These are phyloP conservation scores for Coniochaeta sp. DNA, from an alignment of 2,329 filamentous ascomycete genomes.

Conservation along the genomic window DNA sequence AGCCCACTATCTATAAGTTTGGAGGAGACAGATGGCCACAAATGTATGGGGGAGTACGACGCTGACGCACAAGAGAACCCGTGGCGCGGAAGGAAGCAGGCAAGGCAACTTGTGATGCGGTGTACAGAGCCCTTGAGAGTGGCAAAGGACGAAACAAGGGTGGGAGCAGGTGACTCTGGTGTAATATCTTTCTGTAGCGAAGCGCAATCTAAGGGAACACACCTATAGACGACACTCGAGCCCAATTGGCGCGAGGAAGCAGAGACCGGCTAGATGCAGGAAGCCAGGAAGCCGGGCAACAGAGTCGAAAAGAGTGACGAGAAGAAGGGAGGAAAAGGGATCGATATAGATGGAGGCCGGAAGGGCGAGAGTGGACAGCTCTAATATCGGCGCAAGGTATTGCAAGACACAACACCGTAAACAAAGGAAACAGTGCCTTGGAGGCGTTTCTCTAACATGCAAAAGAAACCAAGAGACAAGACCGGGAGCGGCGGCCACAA, in stretches of 20 bases:
- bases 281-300: background rate
- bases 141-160: background rate
- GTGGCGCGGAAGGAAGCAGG: background rate
- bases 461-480: background rate
- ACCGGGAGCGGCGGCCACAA: background rate
- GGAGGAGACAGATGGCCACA: background rate
- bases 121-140: background rate
- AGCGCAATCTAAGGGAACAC: background rate
- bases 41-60: background rate
- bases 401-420: background rate
- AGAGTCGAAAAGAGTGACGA: background rate
- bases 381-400: background rate
- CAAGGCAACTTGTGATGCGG: background rate
- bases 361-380: background rate
- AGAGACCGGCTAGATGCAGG: background rate
- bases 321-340: background rate
- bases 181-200: background rate
- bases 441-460: background rate
- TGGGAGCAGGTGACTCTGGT: background rate
- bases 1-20: slow-evolving; percentile 1
- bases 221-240: background rate
- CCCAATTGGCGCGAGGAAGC: background rate
- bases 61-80: background rate
- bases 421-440: background rate
- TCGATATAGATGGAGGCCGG: background rate